Base-by-base conservation (phyloP, 2,329 filamentous ascomycete genomes). In the Scolecobasidium constrictum region DNA sequence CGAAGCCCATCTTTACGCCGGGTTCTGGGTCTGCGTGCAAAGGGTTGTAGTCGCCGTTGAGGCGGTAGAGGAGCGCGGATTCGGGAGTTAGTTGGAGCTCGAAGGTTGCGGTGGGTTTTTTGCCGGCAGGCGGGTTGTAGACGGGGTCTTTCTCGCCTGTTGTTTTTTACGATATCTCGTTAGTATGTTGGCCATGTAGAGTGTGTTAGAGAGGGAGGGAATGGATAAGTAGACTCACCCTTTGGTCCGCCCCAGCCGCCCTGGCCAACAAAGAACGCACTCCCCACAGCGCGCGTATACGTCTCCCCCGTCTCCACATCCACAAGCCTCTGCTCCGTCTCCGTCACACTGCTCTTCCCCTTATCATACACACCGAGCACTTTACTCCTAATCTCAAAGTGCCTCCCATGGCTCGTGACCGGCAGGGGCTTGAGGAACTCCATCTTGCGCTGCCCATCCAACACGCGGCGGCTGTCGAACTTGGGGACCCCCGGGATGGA, bases 41-140 rank as follows among this genome's bases (percentile, higher is more conserved):
- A 20, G 87, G 88, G 68, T 94, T 94, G 66, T 94, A 94, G 67
- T 94, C 88, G 50, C 87, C 87, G 54, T 94, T 94, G 40, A 94
- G 73, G 49, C 86, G 75, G 49, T 57, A 55, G 28, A 56, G 49
- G 38, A 60, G 74, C 6, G 85, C 77, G 4, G 84, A 84, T 66
- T 88, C 78, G 42, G 67, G 57, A 19, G 68, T 83, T 4, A 83
- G 86, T 62, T 86, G 80, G 53, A 82, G 74, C 53, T 76, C 73
- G 51, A 83, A 75, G 4, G 78, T 73, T 35, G 69, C 75, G 62
- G 93, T 86, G 13, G 87, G 83, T 40, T 69, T 66, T 64, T 78
- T 77, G 49, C 72, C 80, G 57, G 81, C 67, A 5, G 86, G 86
- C 4, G 86, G 82, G 5, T 84, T 81, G 66, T 77, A 94, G 65